These are phyloP conservation scores for Xylaria telfairii DNA, from an alignment of 495 filamentous ascomycete genomes.

Conservation along the genomic window DNA sequence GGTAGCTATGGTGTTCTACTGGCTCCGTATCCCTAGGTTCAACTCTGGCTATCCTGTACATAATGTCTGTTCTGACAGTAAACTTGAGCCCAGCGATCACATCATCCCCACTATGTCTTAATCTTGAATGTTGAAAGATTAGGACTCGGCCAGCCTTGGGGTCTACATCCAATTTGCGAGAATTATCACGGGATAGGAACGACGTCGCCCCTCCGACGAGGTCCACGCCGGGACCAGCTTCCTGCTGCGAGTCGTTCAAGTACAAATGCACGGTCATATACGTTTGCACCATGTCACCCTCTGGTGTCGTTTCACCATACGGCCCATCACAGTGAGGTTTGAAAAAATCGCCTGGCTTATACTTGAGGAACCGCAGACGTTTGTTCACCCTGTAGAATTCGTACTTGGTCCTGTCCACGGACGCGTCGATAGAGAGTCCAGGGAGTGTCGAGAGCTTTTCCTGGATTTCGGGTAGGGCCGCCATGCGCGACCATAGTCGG, in stretches of 20 bases:
- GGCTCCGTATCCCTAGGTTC: neutral
- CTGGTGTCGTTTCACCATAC: conserved; percentile 62
- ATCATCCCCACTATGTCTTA: conserved; percentile 77
- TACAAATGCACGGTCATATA: conserved; percentile 85
- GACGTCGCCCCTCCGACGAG: conserved; percentile 72
- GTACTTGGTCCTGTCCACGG: conserved; percentile 41
- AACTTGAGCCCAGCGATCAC: conserved; percentile 74
- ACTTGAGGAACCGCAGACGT: conserved; percentile 81
- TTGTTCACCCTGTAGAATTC: conserved; percentile 72
- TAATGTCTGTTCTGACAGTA: conserved; percentile 79
- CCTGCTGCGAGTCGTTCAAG: conserved; percentile 64
- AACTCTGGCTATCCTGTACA: conserved; percentile 56
- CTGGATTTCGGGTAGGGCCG: conserved; percentile 36
- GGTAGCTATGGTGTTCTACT: neutral
- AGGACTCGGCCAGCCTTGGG: conserved; percentile 76
- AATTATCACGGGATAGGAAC: conserved; percentile 59
- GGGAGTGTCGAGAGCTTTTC: conserved; percentile 36
- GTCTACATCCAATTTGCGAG: conserved; percentile 64
- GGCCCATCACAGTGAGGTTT: conserved; percentile 74
- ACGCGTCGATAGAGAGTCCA: neutral
- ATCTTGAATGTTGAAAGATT: conserved; percentile 74
- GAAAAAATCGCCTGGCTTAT: conserved; percentile 80
- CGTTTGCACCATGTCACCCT: conserved; percentile 59
- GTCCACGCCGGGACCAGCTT: conserved; percentile 38
- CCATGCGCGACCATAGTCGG: conserved; percentile 63